Evolutionary conservation across 805 yeast species (phyloP), one percentile per base, ranked within the genome.

Genomic region (Limtongia smithiae): DNA sequence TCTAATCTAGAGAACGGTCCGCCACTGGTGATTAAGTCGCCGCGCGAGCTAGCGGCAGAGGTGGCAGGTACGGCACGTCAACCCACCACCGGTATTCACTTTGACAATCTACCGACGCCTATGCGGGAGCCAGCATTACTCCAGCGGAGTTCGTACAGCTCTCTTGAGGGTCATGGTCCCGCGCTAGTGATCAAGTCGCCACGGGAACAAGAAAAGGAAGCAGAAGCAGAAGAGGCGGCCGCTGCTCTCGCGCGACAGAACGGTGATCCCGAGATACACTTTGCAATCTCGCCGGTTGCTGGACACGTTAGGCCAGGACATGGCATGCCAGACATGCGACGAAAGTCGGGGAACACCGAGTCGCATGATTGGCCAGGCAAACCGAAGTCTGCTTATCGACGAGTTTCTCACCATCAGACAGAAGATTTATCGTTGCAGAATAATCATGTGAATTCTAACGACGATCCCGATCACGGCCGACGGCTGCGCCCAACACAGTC

Each of bases 151-250:
- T 9, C 28, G 28, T 9, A 9, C 12, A 25, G 30, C 25, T 15
- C 37, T 25, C 24, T 54, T 60, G 27, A 70, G 67, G 82, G 83
- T 30, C 95, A 82, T 32, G 94, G 91, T 0, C 93, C 91, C 3
- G 89, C 91, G 1, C 67, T 88, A 31, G 79, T 83, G 6, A 83
- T 89, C 37, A 76, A 76, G 51, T 82, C 93, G 0, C 96, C 97
- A 1, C 78, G 83, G 17, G 94, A 83, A 48, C 57, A 55, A 12
- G 66, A 62, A 27, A 45, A 46, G 11, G 66, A 61, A 21, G 59
- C 47, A 2, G 60, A 56, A 38, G 57, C 43, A 20, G 55, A 46
- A 9, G 53, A 41, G 14, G 49, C 33, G 21, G 46, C 49, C 12
- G 28, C 28, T 9, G 49, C 33, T n/a, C 44, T 46, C 18, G 48